Percentiles rank a stretch among this genome's conserved stretches.
These are phyloP conservation scores for Galeopsis tetrahit DNA, from an alignment of 257 asterid species.

Conservation along the genomic window DNA sequence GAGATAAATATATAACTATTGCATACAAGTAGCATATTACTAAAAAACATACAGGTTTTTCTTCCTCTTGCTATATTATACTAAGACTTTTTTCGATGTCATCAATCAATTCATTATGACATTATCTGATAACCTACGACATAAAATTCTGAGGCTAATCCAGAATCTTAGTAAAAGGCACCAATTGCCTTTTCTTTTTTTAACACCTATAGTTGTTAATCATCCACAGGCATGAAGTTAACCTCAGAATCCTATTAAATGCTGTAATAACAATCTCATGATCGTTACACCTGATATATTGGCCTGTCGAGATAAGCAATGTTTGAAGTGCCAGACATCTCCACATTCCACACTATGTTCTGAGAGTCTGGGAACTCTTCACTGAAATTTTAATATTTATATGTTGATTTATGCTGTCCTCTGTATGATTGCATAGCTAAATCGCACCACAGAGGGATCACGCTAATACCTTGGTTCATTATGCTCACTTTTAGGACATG, in stretches of 20 bases:
- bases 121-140: too few species aligned
- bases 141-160: too few species aligned
- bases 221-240: too few species aligned
- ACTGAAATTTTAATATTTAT: background rate
- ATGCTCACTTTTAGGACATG: background rate
- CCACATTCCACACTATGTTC: background rate
- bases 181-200: too few species aligned
- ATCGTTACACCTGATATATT: too few species aligned
- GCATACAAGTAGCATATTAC: background rate
- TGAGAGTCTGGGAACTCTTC: background rate
- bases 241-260: too few species aligned
- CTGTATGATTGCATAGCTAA: background rate
- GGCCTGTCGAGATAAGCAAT: background rate
- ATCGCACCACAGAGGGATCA: background rate
- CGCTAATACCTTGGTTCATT: background rate
- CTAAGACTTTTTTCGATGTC: too few species aligned
- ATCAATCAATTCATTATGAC: too few species aligned
- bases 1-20: background rate
- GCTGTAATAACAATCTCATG: too few species aligned
- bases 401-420: background rate
- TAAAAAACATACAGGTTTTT: background rate
- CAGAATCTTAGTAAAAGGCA: too few species aligned
- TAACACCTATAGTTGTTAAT: too few species aligned
- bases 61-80: too few species aligned
- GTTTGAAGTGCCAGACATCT: background rate